Conservation (phyloP, 2,329 filamentous ascomycete species). For the Colletotrichum brevisporum region DNA sequence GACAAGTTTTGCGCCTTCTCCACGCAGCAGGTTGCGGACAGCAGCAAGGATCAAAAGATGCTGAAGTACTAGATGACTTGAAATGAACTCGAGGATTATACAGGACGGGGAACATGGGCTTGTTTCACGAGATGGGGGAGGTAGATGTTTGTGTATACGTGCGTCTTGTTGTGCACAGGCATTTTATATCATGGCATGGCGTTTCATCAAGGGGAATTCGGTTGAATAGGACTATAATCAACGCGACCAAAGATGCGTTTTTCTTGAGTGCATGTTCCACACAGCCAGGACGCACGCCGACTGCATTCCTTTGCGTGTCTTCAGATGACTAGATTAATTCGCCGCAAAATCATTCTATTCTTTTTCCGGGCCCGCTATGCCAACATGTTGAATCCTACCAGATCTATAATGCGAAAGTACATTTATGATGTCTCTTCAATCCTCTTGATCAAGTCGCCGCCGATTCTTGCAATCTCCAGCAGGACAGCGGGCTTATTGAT, state of each 20-base stretch:
- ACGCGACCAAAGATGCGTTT: conserved; percentile 33
- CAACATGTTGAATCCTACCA: not conserved
- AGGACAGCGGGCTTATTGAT: conserved; percentile 78
- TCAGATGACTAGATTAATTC: not conserved
- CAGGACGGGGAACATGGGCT: conserved; percentile 11
- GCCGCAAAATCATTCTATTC: not conserved
- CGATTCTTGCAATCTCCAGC: conserved; percentile 79
- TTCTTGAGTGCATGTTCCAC: conserved; percentile 13
- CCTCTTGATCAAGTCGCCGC: conserved; percentile 76
- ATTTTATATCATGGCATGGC: conserved; percentile 58
- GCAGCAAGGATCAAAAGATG: conserved; percentile 60
- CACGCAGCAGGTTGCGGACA: conserved; percentile 71
- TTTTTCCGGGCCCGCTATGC: not conserved
- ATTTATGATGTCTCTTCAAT: conserved; percentile 65
- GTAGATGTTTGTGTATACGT: conserved; percentile 32
- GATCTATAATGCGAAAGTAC: conserved; percentile 16
- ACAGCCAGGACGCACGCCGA: not conserved
- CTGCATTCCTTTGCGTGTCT: not conserved
- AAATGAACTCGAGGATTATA: conserved; percentile 11
- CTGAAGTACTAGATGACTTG: conserved; percentile 36
- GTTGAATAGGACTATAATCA: conserved; percentile 38
- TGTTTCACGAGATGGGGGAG: conserved; percentile 14
- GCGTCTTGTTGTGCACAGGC: conserved; percentile 44
- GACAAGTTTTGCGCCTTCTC: conserved; percentile 93
- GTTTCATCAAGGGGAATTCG: conserved; percentile 41